These are phyloP conservation scores for Hypoxylon perforatum DNA, from an alignment of 495 filamentous ascomycete species.

Conservation along the genomic window DNA sequence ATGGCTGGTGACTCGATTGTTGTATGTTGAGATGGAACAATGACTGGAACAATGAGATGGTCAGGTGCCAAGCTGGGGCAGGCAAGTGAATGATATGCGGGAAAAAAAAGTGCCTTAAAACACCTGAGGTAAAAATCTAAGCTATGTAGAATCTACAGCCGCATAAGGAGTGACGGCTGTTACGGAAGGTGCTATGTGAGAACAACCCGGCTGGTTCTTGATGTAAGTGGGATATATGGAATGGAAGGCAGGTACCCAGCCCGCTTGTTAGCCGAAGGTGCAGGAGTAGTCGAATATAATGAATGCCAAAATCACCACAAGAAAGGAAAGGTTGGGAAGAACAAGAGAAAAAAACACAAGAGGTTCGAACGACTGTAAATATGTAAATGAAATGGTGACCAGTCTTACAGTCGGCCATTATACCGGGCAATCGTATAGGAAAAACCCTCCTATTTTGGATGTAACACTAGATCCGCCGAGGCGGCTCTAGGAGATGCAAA, in stretches of 20 bases:
- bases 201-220: conserved; percentile 8
- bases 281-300: conserved; percentile 20
- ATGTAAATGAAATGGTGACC: not conserved
- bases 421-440: no score
- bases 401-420: no score
- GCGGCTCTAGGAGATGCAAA: not conserved
- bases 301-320: conserved; percentile 18
- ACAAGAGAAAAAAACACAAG: not conserved
- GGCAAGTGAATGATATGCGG: no score
- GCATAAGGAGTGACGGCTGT: conserved; percentile 44
- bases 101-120: not conserved
- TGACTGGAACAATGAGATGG: conserved; percentile 15
- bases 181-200: not conserved
- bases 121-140: not conserved
- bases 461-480: conserved; percentile 6
- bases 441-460: not conserved
- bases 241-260: conserved; percentile 10
- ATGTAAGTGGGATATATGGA: conserved; percentile 8
- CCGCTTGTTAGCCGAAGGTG: conserved; percentile 7
- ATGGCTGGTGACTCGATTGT: conserved; percentile 22
- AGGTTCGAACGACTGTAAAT: conserved; percentile 9
- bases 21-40: conserved; percentile 28
- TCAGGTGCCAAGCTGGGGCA: not conserved
- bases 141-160: conserved; percentile 20
- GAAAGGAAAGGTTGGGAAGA: conserved; percentile 32